Percentiles rank a stretch among this genome's conserved stretches.
Evolutionary conservation across 2,329 filamentous ascomycete genomes (phyloP).

Genomic region (Endothia cerciana): DNA sequence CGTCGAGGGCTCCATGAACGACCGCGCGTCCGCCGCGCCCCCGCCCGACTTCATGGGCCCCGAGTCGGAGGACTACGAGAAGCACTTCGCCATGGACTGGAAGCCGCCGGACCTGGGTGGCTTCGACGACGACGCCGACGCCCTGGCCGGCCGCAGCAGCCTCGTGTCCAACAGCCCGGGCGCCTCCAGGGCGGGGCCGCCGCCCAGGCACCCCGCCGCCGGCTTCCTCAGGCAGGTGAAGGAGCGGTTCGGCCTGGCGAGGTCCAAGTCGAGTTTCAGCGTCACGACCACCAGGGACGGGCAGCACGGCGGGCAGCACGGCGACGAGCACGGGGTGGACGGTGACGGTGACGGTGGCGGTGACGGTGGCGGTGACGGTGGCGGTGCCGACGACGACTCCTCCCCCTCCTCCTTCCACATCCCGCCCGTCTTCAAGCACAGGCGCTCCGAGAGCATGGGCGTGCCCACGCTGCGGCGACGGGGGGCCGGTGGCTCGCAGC

Average conservation of each 20-base stretch:
- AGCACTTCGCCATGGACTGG: constrained; percentile 33
- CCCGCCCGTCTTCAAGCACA: constrained; percentile 28
- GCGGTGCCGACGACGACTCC: too few relatives aligned
- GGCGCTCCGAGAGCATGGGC: constrained; percentile 27
- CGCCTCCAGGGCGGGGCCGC: background rate
- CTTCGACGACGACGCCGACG: constrained; percentile 1
- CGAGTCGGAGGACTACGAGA: constrained; percentile 34
- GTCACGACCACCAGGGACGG: constrained; percentile 31
- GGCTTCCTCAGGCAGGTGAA: constrained; percentile 30
- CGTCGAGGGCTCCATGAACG: constrained; percentile 85
- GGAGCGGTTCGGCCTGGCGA: constrained; percentile 36
- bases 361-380: too few relatives aligned
- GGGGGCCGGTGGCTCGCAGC: background rate
- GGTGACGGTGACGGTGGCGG: too few relatives aligned
- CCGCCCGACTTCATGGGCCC: constrained; percentile 67
- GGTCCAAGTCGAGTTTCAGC: constrained; percentile 33
- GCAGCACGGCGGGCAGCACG: constrained; percentile 20
- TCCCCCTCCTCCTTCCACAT: too few relatives aligned
- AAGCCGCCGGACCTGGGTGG: constrained; percentile 23
- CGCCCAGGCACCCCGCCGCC: background rate
- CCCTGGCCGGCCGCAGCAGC: constrained; percentile 14
- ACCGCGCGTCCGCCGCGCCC: constrained; percentile 72
- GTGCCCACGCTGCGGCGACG: constrained; percentile 3
- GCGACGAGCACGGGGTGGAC: background rate
- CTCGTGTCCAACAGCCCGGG: constrained; percentile 18